Conservation (phyloP, 371 early-diverging fungal species). For the Apophysomyces trapeziformis region DNA sequence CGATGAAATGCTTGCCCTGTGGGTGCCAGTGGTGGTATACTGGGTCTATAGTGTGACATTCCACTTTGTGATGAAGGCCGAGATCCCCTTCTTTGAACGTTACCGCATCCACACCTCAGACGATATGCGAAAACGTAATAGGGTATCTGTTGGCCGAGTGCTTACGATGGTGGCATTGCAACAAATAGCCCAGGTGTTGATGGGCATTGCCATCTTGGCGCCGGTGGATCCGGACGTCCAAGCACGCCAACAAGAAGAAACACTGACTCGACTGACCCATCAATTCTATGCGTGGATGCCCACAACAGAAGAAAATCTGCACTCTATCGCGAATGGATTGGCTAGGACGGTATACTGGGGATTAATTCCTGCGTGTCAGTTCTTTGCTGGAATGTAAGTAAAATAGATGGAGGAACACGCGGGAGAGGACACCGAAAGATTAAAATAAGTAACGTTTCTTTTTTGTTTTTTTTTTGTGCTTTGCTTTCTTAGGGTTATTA, state of each 20-base stretch:
- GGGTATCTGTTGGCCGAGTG: conserved; percentile 60
- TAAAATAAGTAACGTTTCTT: no score
- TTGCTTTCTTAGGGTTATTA: conserved; percentile 40
- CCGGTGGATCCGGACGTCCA: conserved; percentile 20
- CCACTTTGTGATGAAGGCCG: conserved; percentile 58
- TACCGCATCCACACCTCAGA: conserved; percentile 70
- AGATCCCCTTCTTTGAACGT: conserved; percentile 69
- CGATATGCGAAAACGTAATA: conserved; percentile 59
- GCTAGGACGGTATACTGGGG: conserved; percentile 37
- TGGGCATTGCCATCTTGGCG: conserved; percentile 33
- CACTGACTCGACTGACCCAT: conserved; percentile 3
- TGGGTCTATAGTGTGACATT: conserved; percentile 69
- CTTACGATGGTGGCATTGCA: conserved; percentile 58
- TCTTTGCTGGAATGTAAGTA: conserved; percentile 40
- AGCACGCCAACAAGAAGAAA: conserved; percentile 19
- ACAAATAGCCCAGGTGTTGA: conserved; percentile 48
- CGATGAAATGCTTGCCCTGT: conserved; percentile 58
- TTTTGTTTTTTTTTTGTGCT: not conserved
- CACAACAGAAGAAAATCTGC: not conserved
- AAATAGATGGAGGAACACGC: not conserved
- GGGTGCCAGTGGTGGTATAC: conserved; percentile 67
- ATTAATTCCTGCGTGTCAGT: conserved; percentile 39
- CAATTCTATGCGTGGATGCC: not conserved
- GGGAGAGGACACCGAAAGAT: not conserved
- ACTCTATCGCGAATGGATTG: conserved; percentile 5